These are phyloP conservation scores for Nakaseomyces nivariensis DNA, from an alignment of 1,139 yeast species.

Conservation along the genomic window DNA sequence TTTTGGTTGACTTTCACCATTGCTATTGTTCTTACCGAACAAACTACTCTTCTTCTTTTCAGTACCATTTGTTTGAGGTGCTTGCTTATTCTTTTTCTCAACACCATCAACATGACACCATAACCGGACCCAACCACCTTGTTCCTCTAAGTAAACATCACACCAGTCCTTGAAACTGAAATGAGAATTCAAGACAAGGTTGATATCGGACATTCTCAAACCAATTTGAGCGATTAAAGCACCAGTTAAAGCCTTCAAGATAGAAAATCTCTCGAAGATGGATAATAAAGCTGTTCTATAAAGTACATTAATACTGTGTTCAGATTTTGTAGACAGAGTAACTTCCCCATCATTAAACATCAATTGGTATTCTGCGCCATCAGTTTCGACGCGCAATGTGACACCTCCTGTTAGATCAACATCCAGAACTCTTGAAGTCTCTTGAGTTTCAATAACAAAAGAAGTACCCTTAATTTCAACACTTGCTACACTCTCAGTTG, in stretches of 20 bases:
- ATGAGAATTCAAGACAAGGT: constrained; percentile 20
- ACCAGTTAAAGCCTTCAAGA: constrained; percentile 26
- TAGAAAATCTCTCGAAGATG: constrained; percentile 21
- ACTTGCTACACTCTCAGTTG: constrained; percentile 2
- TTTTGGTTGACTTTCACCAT: neutral
- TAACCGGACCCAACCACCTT: constrained; percentile 26
- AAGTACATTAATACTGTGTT: constrained; percentile 4
- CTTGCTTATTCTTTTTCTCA: constrained; percentile 6
- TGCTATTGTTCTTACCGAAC: neutral
- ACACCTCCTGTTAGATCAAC: constrained; percentile 8
- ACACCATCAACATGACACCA: constrained; percentile 28
- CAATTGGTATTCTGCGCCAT: constrained; percentile 5
- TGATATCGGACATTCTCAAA: constrained; percentile 23
- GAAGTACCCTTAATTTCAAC: constrained; percentile 2
- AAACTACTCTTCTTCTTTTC: constrained; percentile 3
- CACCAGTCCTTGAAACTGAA: constrained; percentile 30
- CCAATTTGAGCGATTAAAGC: constrained; percentile 23
- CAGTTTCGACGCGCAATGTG: constrained; percentile 5
- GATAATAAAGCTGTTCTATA: constrained; percentile 15
- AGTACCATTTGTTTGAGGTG: neutral
- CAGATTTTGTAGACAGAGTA: constrained; percentile 6
- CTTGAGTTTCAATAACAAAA: neutral
- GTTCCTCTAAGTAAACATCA: constrained; percentile 21
- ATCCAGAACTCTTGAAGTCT: constrained; percentile 2
- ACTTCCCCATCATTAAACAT: constrained; percentile 9